A percentile compares a stretch with the other conserved stretches of the same genome.
These are phyloP conservation scores for Somion occarium DNA, from an alignment of 1,284 basidiomycete genomes.

Conservation along the genomic window DNA sequence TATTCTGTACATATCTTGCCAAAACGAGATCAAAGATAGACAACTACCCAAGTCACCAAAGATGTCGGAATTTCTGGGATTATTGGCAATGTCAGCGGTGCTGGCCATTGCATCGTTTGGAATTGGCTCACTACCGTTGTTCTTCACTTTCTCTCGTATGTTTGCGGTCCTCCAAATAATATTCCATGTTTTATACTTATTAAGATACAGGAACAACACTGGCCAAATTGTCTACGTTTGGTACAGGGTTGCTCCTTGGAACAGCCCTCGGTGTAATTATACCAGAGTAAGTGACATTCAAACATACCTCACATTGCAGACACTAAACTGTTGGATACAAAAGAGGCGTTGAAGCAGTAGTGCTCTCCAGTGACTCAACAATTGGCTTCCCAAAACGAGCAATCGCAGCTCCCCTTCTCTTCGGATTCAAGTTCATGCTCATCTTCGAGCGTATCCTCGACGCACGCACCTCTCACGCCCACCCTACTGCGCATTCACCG, in stretches of 20 bases:
- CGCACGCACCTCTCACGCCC: conserved; percentile 32
- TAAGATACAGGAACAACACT: conserved; percentile 45
- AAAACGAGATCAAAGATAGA: too few species aligned
- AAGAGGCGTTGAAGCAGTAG: conserved; percentile 63
- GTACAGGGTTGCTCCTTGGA: conserved; percentile 84
- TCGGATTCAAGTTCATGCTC: conserved; percentile 85
- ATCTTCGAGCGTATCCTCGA: conserved; percentile 56
- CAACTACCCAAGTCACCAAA: too few species aligned
- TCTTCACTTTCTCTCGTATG: conserved; percentile 73
- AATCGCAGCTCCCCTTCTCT: conserved; percentile 71
- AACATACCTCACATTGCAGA: conserved; percentile 1
- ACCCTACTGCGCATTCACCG: not conserved
- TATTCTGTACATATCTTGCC: too few species aligned
- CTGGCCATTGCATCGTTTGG: conserved; percentile 72
- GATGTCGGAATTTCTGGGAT: conserved; percentile 24
- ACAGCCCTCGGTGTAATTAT: conserved; percentile 89
- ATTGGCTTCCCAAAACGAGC: conserved; percentile 43
- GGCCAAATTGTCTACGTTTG: conserved; percentile 61
- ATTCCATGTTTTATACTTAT: not conserved
- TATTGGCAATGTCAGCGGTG: conserved; percentile 44
- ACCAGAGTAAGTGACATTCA: conserved; percentile 77
- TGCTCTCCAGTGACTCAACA: conserved; percentile 25
- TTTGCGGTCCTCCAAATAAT: conserved; percentile 1
- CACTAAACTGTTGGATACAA: conserved; percentile 1
- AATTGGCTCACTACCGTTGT: conserved; percentile 72